Conservation (phyloP, 352 stramenopile genomes). For the Globisporangium splendens region DNA sequence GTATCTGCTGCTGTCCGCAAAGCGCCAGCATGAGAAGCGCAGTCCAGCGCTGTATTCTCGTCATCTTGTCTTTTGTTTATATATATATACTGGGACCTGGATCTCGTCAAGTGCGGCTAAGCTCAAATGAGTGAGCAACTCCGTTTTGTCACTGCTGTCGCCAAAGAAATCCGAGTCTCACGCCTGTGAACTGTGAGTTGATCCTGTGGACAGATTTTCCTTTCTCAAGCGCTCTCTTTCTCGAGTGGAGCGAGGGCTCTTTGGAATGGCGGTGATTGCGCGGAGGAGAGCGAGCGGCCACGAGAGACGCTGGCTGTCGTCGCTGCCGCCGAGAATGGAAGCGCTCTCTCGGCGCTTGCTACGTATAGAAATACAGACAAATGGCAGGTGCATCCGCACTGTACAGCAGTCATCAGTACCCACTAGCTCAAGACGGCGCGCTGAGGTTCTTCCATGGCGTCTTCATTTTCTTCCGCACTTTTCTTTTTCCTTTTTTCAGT, state of each 20-base stretch:
- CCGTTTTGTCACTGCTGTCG: too few species aligned
- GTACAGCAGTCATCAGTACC: too few species aligned
- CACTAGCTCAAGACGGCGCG: too few species aligned
- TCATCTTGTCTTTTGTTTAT: not conserved
- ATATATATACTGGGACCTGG: too few species aligned
- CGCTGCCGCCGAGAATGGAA: not conserved
- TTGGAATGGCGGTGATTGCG: not conserved
- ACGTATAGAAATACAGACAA: too few species aligned
- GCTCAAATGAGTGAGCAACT: too few species aligned
- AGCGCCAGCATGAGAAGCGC: not conserved
- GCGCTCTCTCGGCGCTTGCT: not conserved
- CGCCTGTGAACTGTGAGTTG: too few species aligned
- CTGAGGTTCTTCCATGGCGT: not conserved
- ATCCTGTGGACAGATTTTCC: too few species aligned
- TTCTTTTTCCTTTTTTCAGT: too few species aligned
- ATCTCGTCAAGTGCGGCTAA: too few species aligned
- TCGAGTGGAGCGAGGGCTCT: not conserved
- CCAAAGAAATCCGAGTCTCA: too few species aligned
- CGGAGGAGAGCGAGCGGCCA: not conserved
- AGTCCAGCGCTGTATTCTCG: constrained; percentile 10
- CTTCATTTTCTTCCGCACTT: not conserved
- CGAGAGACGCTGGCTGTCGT: not conserved
- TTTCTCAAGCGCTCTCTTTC: not conserved
- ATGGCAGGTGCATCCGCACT: too few species aligned
- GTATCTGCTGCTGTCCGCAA: not conserved